A percentile compares a stretch with the other conserved stretches of the same genome.
Evolutionary conservation across 805 yeast species (phyloP).

Genomic region (Grigorovia yakushimaensis): DNA sequence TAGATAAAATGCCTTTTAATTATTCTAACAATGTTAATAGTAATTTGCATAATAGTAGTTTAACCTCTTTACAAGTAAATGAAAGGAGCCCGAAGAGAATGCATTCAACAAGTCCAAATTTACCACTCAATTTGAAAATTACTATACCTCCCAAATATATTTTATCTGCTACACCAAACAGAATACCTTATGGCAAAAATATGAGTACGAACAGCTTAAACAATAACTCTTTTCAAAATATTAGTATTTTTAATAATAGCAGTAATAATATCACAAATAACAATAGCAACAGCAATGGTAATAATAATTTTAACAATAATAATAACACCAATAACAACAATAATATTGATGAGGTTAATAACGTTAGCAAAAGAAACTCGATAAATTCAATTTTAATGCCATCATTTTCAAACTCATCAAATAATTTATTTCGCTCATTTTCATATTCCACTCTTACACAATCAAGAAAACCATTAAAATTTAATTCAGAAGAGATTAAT

Average conservation of each 20-base stretch:
- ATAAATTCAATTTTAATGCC: neutral
- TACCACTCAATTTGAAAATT: neutral
- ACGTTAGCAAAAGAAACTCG: neutral
- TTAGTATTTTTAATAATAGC: neutral
- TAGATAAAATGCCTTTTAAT: neutral
- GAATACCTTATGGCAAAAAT: neutral
- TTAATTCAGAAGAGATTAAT: slow-evolving; percentile 8
- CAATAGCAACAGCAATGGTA: too few relatives aligned
- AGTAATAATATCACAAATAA: neutral
- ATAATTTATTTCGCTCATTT: neutral
- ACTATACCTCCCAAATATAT: neutral
- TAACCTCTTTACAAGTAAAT: neutral
- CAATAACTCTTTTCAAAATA: neutral
- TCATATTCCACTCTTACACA: neutral
- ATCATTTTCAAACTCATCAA: neutral
- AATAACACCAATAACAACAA: neutral
- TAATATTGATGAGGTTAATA: neutral
- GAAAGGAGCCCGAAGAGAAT: slow-evolving; percentile 1
- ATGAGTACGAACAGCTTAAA: neutral
- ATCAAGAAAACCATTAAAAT: slow-evolving; percentile 8
- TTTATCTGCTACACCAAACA: neutral
- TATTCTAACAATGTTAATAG: neutral
- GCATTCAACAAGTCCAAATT: slow-evolving; percentile 1
- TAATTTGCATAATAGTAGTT: neutral
- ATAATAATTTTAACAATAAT: neutral